Conservation (phyloP, 2,329 filamentous ascomycete species). For the Ilyonectria mors-panacis region DNA sequence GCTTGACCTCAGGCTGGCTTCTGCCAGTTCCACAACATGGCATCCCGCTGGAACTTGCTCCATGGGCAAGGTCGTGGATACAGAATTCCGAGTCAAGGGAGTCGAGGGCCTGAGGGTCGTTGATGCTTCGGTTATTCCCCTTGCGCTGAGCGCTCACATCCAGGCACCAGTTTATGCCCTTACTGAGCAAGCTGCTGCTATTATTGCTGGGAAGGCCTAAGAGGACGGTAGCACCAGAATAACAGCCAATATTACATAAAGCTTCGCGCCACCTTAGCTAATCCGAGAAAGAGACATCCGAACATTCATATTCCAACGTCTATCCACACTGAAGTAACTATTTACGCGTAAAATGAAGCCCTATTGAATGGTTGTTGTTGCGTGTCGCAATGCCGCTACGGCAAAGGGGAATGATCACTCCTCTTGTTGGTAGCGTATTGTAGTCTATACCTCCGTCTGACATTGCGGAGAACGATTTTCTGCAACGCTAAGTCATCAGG, state of each 20-base stretch:
- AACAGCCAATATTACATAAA: background rate
- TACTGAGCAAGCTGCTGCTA: slow-evolving; percentile 52
- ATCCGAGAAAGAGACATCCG: no score
- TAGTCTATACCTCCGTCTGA: no score
- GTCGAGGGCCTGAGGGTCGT: slow-evolving; percentile 50
- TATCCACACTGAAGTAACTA: no score
- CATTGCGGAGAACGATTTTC: no score
- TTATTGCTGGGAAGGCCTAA: slow-evolving; percentile 32
- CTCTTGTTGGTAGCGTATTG: no score
- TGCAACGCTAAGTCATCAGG: no score
- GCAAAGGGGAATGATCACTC: no score
- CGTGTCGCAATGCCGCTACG: no score
- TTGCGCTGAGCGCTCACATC: slow-evolving; percentile 49
- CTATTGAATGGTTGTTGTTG: no score
- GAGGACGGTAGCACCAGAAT: background rate
- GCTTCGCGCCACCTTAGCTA: background rate
- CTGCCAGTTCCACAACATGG: slow-evolving; percentile 59
- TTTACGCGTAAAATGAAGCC: no score
- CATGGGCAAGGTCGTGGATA: slow-evolving; percentile 72
- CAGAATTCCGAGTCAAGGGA: slow-evolving; percentile 67
- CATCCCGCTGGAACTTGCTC: slow-evolving; percentile 68
- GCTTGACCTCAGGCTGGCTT: slow-evolving; percentile 41
- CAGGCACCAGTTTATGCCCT: slow-evolving; percentile 54
- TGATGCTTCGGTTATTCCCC: slow-evolving; percentile 53
- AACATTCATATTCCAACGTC: no score